Evolutionary conservation across 2,329 filamentous ascomycete species (phyloP).

Genomic region (Berkeleyomyces basicola): DNA sequence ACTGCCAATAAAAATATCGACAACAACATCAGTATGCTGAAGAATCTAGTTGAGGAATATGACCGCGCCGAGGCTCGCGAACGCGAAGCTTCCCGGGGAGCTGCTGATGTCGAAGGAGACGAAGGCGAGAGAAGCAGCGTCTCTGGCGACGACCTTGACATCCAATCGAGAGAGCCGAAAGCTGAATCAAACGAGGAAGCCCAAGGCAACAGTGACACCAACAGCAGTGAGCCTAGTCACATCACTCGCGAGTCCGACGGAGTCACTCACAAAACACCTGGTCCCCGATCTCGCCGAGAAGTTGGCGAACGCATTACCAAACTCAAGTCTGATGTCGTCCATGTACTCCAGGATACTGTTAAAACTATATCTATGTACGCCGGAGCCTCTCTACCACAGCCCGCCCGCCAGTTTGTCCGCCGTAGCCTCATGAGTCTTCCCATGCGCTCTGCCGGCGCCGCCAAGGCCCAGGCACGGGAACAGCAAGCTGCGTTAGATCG

Average conservation of each 20-base stretch:
- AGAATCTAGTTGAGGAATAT: slow-evolving; percentile 63
- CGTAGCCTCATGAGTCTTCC: slow-evolving; percentile 73
- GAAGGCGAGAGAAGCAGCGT: slow-evolving; percentile 7
- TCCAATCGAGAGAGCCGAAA: slow-evolving; percentile 19
- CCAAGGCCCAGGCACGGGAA: slow-evolving; percentile 16
- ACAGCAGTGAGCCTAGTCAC: not conserved
- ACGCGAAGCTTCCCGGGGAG: slow-evolving; percentile 6
- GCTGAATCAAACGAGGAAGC: slow-evolving; percentile 14
- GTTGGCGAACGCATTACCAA: slow-evolving; percentile 48
- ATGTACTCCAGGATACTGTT: slow-evolving; percentile 65
- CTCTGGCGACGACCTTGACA: slow-evolving; percentile 8
- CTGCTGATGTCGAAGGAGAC: slow-evolving; percentile 3
- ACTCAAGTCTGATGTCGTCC: slow-evolving; percentile 55
- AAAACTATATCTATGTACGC: slow-evolving; percentile 77
- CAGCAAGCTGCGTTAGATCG: slow-evolving; percentile 11
- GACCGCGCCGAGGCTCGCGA: slow-evolving; percentile 34
- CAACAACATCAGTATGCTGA: slow-evolving; percentile 56
- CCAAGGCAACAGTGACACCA: too few relatives aligned
- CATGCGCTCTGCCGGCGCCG: slow-evolving; percentile 62
- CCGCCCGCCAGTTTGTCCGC: slow-evolving; percentile 68
- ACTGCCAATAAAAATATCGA: slow-evolving; percentile 72
- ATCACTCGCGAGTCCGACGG: not conserved
- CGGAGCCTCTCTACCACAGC: slow-evolving; percentile 79
- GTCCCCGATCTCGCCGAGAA: slow-evolving; percentile 19
- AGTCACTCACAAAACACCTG: not conserved